These are phyloP conservation scores for Penicillium paxilli DNA, from an alignment of 495 filamentous ascomycete species.

Conservation along the genomic window DNA sequence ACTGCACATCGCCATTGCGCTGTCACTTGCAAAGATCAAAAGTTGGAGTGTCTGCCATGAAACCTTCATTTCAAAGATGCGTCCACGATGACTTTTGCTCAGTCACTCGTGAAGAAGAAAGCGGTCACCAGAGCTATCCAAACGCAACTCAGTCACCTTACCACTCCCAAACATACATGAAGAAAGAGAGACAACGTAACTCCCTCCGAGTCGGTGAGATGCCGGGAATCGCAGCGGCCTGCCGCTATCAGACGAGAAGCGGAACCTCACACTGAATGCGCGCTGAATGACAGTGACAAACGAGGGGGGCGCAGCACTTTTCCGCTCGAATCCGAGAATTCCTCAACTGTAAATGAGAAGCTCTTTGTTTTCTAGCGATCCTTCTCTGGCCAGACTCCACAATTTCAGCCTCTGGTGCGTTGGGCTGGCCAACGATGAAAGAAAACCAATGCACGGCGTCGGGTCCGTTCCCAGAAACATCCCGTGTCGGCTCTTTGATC, in stretches of 20 bases:
- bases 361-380: not conserved
- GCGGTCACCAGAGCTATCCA: too few relatives aligned
- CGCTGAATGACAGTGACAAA: not conserved
- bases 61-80: not conserved
- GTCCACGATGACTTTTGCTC: too few relatives aligned
- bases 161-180: too few relatives aligned
- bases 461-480: not conserved
- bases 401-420: not conserved
- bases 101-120: too few relatives aligned
- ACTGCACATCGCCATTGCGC: constrained; percentile 10
- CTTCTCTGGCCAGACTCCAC: not conserved
- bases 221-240: too few relatives aligned
- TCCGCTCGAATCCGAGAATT: not conserved
- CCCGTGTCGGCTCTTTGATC: not conserved
- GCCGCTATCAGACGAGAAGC: not conserved
- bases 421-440: not conserved
- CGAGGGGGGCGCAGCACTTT: not conserved
- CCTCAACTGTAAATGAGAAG: too few relatives aligned
- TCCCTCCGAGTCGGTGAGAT: too few relatives aligned
- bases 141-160: too few relatives aligned
- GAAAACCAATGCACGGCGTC: not conserved
- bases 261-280: not conserved
- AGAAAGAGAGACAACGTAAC: too few relatives aligned
- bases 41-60: not conserved
- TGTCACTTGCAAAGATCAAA: constrained; percentile 18